Evolutionary conservation across 768 basidiomycete species (phyloP).

Genomic region (Lactarius deliciosus): DNA sequence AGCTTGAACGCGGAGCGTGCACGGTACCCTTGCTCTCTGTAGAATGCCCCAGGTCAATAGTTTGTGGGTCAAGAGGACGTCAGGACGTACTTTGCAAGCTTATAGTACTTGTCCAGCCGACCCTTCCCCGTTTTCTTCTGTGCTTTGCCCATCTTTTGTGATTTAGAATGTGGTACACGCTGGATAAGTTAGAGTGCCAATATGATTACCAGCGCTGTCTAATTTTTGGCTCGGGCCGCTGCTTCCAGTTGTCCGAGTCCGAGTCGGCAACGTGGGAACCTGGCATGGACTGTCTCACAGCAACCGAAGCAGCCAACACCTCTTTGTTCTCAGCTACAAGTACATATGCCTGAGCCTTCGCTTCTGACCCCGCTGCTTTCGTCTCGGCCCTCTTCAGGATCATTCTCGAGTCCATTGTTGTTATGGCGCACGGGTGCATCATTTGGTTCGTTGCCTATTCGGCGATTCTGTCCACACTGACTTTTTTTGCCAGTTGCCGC

Average conservation of each 20-base stretch:
- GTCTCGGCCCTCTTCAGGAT: not conserved
- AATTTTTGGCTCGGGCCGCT: not conserved
- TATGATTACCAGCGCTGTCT: not conserved
- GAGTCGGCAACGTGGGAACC: not conserved
- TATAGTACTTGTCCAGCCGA: constrained; percentile 96
- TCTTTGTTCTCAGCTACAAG: not conserved
- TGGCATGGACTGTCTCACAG: not conserved
- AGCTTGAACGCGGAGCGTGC: constrained; percentile 99
- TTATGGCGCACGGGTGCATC: constrained; percentile 29
- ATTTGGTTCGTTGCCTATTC: constrained; percentile 13
- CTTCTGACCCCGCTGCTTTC: constrained; percentile 34
- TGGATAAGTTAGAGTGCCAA: not conserved
- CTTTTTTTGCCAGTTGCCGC: constrained; percentile 37
- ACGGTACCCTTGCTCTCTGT: constrained; percentile 97
- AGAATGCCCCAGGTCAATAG: not conserved
- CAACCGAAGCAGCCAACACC: not conserved
- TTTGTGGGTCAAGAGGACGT: constrained; percentile 17
- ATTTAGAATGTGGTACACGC: not conserved
- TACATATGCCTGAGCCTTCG: constrained; percentile 31
- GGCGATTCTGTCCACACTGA: not conserved
- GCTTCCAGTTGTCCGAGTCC: not conserved
- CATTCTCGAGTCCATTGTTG: constrained; percentile 23
- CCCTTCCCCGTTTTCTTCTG: constrained; percentile 97
- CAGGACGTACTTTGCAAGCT: constrained; percentile 74
- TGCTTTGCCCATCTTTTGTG: constrained; percentile 40